These are phyloP conservation scores for Aspergillus novofumigatus DNA, from an alignment of 2,329 filamentous ascomycete species.

Conservation along the genomic window DNA sequence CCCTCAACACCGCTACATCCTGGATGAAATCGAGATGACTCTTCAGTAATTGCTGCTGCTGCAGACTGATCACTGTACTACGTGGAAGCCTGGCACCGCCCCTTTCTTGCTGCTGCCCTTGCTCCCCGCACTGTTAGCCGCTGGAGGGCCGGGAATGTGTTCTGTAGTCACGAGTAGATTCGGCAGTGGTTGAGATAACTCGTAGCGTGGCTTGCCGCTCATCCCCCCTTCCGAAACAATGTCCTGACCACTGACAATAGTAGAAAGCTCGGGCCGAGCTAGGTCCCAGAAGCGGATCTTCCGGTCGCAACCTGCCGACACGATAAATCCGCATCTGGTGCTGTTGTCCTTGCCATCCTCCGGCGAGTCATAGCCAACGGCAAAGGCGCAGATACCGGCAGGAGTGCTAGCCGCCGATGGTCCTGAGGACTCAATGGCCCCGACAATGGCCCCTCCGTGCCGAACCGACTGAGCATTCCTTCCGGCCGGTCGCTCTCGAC, in stretches of 20 bases:
- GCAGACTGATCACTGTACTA: slow-evolving; percentile 78
- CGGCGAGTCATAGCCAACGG: slow-evolving; percentile 65
- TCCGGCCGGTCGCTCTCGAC: slow-evolving; percentile 87
- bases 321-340: slow-evolving; percentile 72
- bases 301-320: slow-evolving; percentile 85
- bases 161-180: slow-evolving; percentile 65
- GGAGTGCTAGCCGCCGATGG: slow-evolving; percentile 13
- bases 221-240: slow-evolving; percentile 54
- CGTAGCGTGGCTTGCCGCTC: slow-evolving; percentile 63
- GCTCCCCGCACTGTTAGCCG: slow-evolving; percentile 13
- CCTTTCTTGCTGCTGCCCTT: slow-evolving; percentile 32
- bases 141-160: slow-evolving; percentile 45
- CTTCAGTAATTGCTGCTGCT: slow-evolving; percentile 80
- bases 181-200: slow-evolving; percentile 58
- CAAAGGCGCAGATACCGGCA: slow-evolving; percentile 67
- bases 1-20: slow-evolving; percentile 83
- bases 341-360: slow-evolving; percentile 55
- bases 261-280: slow-evolving; percentile 69
- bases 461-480: slow-evolving; percentile 81
- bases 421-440: slow-evolving; percentile 52
- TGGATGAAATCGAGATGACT: slow-evolving; percentile 84
- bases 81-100: slow-evolving; percentile 54
- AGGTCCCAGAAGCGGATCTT: slow-evolving; percentile 95
- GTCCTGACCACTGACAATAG: slow-evolving; percentile 73
- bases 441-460: slow-evolving; percentile 42